phyloP scores from a whole-genome alignment of 2,329 filamentous ascomycete genomes.

The Ceratocystis diversiconidia region DNA sequence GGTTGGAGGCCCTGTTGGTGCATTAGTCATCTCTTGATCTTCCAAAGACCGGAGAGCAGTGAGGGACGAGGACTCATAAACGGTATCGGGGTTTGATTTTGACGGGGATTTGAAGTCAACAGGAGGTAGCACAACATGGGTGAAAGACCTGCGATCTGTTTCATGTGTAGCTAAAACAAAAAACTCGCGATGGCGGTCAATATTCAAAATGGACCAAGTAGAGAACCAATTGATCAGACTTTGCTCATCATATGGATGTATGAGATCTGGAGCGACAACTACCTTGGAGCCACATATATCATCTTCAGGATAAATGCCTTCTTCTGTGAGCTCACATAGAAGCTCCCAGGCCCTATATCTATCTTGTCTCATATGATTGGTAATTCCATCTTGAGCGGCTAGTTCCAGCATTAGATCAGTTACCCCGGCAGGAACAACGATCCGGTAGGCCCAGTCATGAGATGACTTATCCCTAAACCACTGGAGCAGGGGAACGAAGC shows the following conservation, averaged over 20 bases:
- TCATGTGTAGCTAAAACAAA: conserved; percentile 37
- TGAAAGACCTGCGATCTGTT: conserved; percentile 17
- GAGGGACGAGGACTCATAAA: conserved; percentile 7
- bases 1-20: neutral
- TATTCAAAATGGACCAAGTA: conserved; percentile 37
- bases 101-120: conserved; percentile 26
- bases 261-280: conserved; percentile 29
- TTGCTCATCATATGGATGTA: conserved; percentile 47
- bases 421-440: neutral
- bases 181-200: conserved; percentile 41
- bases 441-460: neutral
- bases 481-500: conserved; percentile 26
- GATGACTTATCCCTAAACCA: conserved; percentile 24
- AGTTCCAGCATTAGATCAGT: neutral
- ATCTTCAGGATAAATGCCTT: neutral
- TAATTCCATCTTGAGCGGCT: neutral
- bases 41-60: neutral
- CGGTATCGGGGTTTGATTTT: conserved; percentile 27
- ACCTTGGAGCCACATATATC: neutral
- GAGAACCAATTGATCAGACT: conserved; percentile 50
- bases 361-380: neutral
- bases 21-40: neutral
- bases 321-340: neutral
- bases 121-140: conserved; percentile 10
- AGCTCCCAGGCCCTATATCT: conserved; percentile 1